Evolutionary conservation across 2,329 filamentous ascomycete species (phyloP).

Genomic region (Arthrobotrys sphaeroides): DNA sequence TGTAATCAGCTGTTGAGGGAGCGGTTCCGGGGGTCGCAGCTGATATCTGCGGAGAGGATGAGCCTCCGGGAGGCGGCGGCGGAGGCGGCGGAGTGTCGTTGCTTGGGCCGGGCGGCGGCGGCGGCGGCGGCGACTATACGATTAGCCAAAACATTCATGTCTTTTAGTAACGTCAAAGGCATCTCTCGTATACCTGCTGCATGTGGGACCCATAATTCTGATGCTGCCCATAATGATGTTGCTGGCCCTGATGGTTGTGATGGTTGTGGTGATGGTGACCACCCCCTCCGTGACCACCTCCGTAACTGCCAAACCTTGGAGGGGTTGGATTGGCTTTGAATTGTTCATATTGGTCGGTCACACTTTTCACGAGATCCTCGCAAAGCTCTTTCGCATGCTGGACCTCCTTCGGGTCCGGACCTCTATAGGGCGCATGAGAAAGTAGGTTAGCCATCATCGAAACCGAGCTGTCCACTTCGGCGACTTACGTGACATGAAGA

Average conservation of each 20-base stretch:
- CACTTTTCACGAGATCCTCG: constrained; percentile 84
- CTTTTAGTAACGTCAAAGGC: background rate
- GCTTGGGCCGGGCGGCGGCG: constrained; percentile 57
- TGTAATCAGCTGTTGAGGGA: constrained; percentile 72
- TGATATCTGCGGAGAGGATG: constrained; percentile 59
- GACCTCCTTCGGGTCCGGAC: constrained; percentile 86
- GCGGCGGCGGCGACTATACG: constrained; percentile 56
- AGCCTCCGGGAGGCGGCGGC: constrained; percentile 58
- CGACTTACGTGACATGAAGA: constrained; percentile 85
- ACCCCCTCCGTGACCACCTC: constrained; percentile 66
- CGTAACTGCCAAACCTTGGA: constrained; percentile 69
- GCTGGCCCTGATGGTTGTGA: constrained; percentile 59
- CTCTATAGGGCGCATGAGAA: constrained; percentile 66
- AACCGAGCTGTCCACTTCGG: background rate
- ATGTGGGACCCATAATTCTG: constrained; percentile 61
- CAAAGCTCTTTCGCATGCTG: constrained; percentile 87
- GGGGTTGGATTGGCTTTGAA: constrained; percentile 83
- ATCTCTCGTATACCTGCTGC: constrained; percentile 21
- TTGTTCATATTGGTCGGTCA: constrained; percentile 86
- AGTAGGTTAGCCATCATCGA: constrained; percentile 59
- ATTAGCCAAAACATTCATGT: constrained; percentile 42
- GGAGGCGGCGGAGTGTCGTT: constrained; percentile 59
- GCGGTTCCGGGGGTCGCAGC: constrained; percentile 63
- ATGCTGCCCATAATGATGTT: constrained; percentile 62
- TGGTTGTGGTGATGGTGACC: constrained; percentile 61